These are phyloP conservation scores for Phytophthora pini DNA, from an alignment of 352 stramenopile species.

Conservation along the genomic window DNA sequence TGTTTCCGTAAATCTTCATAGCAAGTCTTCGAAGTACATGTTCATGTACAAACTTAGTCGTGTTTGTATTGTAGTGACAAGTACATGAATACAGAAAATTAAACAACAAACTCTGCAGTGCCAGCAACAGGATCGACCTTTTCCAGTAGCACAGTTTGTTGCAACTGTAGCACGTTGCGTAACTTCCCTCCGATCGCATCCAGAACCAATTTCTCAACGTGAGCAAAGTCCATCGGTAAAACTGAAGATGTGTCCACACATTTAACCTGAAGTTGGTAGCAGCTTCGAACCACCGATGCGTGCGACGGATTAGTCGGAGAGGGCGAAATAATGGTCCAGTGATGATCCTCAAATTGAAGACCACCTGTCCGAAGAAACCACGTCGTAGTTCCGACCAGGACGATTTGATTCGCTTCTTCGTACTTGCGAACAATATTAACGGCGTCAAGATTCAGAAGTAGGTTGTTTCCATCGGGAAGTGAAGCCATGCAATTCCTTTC, in stretches of 20 bases:
- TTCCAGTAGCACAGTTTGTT: conserved; percentile 27
- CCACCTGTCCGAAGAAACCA: conserved; percentile 36
- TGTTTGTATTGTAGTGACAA: too few relatives aligned
- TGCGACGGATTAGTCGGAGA: conserved; percentile 14
- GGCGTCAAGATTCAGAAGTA: conserved; percentile 16
- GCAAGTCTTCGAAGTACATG: too few relatives aligned
- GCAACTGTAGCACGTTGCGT: conserved; percentile 21
- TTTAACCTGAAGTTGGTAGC: conserved; percentile 31
- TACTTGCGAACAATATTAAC: conserved; percentile 37
- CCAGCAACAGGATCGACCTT: background rate
- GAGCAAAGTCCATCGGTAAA: conserved; percentile 13
- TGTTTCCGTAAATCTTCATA: too few relatives aligned
- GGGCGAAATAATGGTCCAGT: conserved; percentile 35
- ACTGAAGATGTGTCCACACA: conserved; percentile 14
- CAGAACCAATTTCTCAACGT: conserved; percentile 26
- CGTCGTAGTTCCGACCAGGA: conserved; percentile 29
- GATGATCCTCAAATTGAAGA: conserved; percentile 37
- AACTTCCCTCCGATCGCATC: conserved; percentile 24
- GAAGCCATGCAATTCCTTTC: conserved; percentile 38
- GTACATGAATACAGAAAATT: background rate
- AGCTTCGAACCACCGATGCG: conserved; percentile 32
- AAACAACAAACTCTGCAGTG: background rate
- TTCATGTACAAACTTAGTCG: too few relatives aligned
- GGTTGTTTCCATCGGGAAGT: conserved; percentile 16
- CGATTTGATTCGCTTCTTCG: conserved; percentile 27